Evolutionary conservation across 176 grass and related monocot genomes (phyloP), one percentile per base, ranked within the genome.

Genomic region (Musa itinerans): DNA sequence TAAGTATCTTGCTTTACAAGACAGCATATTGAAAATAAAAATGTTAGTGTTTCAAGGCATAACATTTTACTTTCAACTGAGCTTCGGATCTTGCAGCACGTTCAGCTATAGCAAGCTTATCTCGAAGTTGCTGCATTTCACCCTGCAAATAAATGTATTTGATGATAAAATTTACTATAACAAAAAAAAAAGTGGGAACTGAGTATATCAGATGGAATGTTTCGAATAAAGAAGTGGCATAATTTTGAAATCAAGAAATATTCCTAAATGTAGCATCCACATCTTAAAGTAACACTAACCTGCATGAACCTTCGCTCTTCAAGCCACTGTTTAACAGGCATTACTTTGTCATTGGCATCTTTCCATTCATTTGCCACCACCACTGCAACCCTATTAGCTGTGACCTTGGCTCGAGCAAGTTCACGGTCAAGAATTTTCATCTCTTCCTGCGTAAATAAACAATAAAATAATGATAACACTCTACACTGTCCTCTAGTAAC

Each of bases 331-430:
- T 88, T 92, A 51, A 96, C 92, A 71, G 89, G 92, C 92, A 96
- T 96, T 75, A 96, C 89, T 89, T 96, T 96, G 82, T 92, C 92
- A 79, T 87, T 92, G 34, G 85, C 87, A 52, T 96, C 92, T 83
- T 96, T 96, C 92, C 92, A 96, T 67, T 96, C 92, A 88, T 96
- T 96, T 87, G 92, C 92, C 50, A 96, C 92, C 49, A 96, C 92
- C 56, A 96, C 92, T 19, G 92, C 92, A 81, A 96, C 92, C 83
- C 92, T 96, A 56, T 96, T 96, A 53, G 92, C 92, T 10, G 86
- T 88, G 78, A 96, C 92, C 53, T 96, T 96, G 9, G 92, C 92
- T 76, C 92, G 86, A 69, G 92, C 55, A 80, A 96, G 76, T 58
- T 96, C 92, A 72, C 92, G 87, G 49, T 96, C 92, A 68, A 92